phyloP scores from a whole-genome alignment of 306 rosid genomes.

The Geum urbanum region DNA sequence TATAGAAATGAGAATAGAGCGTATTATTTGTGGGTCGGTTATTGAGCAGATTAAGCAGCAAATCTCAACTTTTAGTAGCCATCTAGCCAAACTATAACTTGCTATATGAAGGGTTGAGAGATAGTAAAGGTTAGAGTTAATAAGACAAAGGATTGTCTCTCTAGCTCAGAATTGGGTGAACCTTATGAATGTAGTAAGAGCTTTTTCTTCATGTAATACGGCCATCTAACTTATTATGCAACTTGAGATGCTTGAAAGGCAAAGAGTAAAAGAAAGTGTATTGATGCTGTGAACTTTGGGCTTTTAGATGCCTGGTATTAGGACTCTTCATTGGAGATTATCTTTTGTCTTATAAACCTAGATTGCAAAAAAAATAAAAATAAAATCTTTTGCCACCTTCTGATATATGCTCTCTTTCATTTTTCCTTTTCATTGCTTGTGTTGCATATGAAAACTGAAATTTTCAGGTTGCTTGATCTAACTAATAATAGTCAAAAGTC shows the following conservation, averaged over 20 bases:
- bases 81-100: background rate
- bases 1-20: background rate
- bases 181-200: too few species aligned
- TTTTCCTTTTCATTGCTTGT: background rate
- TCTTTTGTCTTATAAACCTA: background rate
- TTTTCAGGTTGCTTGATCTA: background rate
- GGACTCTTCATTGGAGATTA: background rate
- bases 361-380: background rate
- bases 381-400: background rate
- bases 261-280: background rate
- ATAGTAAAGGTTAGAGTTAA: background rate
- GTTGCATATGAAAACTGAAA: background rate
- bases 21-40: background rate
- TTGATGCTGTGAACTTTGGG: background rate
- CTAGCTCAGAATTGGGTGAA: background rate
- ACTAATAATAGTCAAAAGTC: background rate
- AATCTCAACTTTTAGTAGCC: background rate
- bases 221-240: background rate
- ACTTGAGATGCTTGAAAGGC: background rate
- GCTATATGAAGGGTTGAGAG: too few species aligned
- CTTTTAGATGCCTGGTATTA: background rate
- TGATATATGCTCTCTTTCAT: background rate
- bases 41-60: too few species aligned
- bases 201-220: background rate
- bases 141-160: background rate